phyloP scores from a whole-genome alignment of 305 asterid genomes.

The Solanum aculeatissimum region DNA sequence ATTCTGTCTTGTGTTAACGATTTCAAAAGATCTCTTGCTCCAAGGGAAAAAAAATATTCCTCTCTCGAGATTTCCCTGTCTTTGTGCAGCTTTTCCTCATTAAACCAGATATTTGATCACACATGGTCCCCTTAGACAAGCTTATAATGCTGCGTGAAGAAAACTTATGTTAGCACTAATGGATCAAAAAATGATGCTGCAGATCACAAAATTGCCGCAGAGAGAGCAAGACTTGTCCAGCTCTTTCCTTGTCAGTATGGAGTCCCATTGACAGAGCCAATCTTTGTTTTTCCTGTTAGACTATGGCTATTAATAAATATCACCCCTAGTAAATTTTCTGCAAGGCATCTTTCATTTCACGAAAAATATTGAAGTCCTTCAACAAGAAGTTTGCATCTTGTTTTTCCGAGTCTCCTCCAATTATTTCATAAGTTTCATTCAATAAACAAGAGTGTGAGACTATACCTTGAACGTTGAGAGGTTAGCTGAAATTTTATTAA shows the following conservation, averaged over 20 bases:
- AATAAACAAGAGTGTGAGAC: slow-evolving; percentile 2
- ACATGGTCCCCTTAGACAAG: neutral
- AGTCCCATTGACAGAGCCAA: neutral
- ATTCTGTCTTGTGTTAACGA: neutral
- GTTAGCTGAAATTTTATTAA: slow-evolving; percentile 62
- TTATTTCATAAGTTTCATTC: neutral
- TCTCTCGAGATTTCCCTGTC: neutral
- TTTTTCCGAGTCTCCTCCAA: neutral
- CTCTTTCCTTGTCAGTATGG: neutral
- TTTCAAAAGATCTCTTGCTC: neutral
- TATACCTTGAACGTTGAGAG: slow-evolving; percentile 62
- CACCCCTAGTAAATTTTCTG: neutral
- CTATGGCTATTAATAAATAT: neutral
- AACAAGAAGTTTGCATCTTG: neutral
- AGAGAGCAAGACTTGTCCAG: neutral
- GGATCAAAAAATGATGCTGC: neutral
- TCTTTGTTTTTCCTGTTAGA: neutral
- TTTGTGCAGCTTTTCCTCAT: neutral
- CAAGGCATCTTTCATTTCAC: neutral
- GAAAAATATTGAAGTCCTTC: neutral
- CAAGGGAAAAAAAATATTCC: neutral
- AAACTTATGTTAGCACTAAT: neutral
- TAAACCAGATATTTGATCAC: neutral
- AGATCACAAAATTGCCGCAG: neutral
- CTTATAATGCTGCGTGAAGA: neutral